Conservation (phyloP, 2,329 filamentous ascomycete species). For the Ophiostoma tasmaniense region DNA sequence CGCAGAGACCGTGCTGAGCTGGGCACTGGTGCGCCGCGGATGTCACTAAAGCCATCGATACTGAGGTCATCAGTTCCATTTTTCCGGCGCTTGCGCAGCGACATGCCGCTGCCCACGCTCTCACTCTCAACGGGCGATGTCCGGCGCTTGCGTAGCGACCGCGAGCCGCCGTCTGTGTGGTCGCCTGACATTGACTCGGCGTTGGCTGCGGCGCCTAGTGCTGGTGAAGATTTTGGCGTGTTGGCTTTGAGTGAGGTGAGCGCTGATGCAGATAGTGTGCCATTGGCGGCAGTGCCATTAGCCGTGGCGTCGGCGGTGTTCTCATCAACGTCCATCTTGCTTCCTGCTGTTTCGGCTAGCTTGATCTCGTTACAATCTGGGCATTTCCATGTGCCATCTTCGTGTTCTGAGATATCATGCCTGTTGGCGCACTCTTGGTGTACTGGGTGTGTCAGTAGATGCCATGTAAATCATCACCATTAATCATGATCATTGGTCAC, state of each 20-base stretch:
- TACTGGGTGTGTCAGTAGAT: conserved; percentile 41
- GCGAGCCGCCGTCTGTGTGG: conserved; percentile 61
- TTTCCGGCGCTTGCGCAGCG: conserved; percentile 46
- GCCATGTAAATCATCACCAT: neutral
- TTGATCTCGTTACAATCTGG: conserved; percentile 37
- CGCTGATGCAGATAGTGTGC: neutral
- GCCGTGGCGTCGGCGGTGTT: conserved; percentile 26
- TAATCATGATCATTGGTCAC: too few relatives aligned
- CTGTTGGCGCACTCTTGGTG: conserved; percentile 84
- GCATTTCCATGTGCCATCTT: conserved; percentile 47
- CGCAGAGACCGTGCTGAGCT: conserved; percentile 51
- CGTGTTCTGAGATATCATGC: conserved; percentile 51
- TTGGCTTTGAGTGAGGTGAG: conserved; percentile 42
- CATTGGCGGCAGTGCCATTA: conserved; percentile 14
- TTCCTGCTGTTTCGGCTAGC: conserved; percentile 25
- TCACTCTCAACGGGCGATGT: conserved; percentile 62
- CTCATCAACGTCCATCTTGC: conserved; percentile 19
- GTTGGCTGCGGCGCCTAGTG: conserved; percentile 52
- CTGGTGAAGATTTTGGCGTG: conserved; percentile 58
- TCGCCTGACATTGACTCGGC: conserved; percentile 69
- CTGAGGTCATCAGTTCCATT: conserved; percentile 38
- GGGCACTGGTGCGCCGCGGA: conserved; percentile 30
- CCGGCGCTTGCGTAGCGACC: conserved; percentile 75
- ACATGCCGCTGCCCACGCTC: conserved; percentile 45
- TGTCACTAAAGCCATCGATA: conserved; percentile 27